Conservation (phyloP, 352 stramenopile genomes). For the Thraustochytrium sp. region DNA sequence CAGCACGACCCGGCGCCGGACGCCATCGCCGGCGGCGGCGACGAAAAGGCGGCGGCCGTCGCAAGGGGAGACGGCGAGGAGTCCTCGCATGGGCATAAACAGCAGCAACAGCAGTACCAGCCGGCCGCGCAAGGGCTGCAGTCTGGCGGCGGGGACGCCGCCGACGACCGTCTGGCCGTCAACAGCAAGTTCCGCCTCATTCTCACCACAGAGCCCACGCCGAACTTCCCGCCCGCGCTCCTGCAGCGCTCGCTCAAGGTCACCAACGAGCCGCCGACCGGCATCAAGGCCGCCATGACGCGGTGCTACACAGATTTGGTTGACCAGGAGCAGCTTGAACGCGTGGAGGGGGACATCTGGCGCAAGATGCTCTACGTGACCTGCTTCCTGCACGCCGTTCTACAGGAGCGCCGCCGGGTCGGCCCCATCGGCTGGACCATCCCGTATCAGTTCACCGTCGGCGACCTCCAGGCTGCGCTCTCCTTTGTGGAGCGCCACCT, state of each 20-base stretch:
- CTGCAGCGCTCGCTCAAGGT: conserved; percentile 98
- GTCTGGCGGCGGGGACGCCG: no score
- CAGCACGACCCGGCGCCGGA: conserved; percentile 64
- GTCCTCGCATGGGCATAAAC: no score
- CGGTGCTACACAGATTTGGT: conserved; percentile 69
- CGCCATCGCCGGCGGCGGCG: neutral
- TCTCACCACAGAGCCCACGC: conserved; percentile 86
- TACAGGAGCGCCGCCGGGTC: conserved; percentile 97
- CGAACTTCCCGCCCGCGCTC: conserved; percentile 91
- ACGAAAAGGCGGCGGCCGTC: neutral
- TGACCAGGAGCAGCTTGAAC: conserved; percentile 44
- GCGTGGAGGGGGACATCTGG: conserved; percentile 69
- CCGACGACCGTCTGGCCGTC: conserved; percentile 52
- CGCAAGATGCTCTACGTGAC: conserved; percentile 92
- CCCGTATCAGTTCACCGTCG: conserved; percentile 98
- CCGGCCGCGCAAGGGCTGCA: no score
- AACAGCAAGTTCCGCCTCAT: conserved; percentile 87
- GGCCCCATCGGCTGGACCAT: conserved; percentile 94
- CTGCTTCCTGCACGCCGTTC: conserved; percentile 95
- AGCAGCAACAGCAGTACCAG: neutral
- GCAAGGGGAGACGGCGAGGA: no score
- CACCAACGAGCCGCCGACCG: conserved; percentile 93
- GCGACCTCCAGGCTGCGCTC: conserved; percentile 93
- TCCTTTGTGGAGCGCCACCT: conserved; percentile 97
- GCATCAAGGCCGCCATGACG: conserved; percentile 85